Conservation (phyloP, 768 basidiomycete species). For the Coprinellus aureogranulatus region DNA sequence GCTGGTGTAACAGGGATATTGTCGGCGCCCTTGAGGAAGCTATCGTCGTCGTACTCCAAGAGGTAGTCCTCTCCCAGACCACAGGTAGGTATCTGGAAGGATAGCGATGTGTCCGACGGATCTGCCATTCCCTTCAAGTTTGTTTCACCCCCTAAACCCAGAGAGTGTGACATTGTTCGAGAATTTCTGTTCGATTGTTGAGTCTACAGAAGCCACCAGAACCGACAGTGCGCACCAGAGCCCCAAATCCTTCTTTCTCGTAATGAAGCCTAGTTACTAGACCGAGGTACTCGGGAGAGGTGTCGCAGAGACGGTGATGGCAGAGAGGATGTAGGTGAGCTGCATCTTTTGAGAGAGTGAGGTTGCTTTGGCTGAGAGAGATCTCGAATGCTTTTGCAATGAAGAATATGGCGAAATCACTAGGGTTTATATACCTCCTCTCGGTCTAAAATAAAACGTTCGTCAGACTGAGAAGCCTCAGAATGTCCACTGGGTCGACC, state of each 20-base stretch:
- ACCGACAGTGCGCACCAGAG: neutral
- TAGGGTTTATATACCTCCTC: too few species aligned
- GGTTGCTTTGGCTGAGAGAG: too few species aligned
- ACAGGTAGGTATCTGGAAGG: constrained; percentile 53
- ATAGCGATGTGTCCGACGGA: constrained; percentile 48
- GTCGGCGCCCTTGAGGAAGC: constrained; percentile 45
- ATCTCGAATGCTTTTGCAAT: too few species aligned
- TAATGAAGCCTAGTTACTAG: neutral
- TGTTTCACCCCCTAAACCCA: constrained; percentile 34
- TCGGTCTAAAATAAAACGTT: too few species aligned
- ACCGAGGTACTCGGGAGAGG: neutral
- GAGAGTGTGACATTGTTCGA: constrained; percentile 22
- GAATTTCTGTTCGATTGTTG: neutral
- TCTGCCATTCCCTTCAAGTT: constrained; percentile 58
- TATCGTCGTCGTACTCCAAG: constrained; percentile 38
- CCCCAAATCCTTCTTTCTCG: neutral
- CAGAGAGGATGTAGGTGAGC: too few species aligned
- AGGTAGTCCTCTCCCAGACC: constrained; percentile 52
- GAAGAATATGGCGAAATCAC: too few species aligned
- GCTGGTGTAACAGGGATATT: constrained; percentile 35
- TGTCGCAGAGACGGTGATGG: neutral
- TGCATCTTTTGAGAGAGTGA: too few species aligned
- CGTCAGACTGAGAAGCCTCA: too few species aligned
- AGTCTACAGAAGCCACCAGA: neutral
- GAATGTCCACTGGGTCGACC: too few species aligned